Conservation (phyloP, 495 filamentous ascomycete genomes). For the Talaromyces thailandensis region DNA sequence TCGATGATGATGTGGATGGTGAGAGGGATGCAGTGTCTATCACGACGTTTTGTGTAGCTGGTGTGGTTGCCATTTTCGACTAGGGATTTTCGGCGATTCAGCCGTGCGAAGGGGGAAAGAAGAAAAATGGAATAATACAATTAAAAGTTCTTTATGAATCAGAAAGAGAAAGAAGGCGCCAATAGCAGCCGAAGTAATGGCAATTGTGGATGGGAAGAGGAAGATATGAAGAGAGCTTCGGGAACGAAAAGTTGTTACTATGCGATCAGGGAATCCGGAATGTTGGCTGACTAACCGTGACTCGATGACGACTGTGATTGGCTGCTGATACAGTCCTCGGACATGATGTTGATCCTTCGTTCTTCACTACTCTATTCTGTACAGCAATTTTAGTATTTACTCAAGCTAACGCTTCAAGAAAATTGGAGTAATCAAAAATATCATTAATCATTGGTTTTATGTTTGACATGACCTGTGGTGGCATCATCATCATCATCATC, state of each 20-base stretch:
- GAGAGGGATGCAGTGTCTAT: slow-evolving; percentile 42
- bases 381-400: neutral
- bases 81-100: neutral
- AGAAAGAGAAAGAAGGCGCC: neutral
- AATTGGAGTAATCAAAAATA: neutral
- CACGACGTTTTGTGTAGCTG: slow-evolving; percentile 13
- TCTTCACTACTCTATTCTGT: neutral
- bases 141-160: slow-evolving; percentile 1
- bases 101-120: neutral
- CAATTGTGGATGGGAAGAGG: neutral
- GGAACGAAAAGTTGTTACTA: neutral
- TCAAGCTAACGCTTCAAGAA: neutral
- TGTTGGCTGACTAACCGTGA: neutral
- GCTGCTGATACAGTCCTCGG: neutral
- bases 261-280: neutral
- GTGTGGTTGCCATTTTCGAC: neutral
- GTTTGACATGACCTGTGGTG: neutral
- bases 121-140: neutral
- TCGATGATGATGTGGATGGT: slow-evolving; percentile 49
- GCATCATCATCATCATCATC: neutral
- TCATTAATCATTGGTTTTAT: neutral
- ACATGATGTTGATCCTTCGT: neutral
- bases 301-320: neutral
- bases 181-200: neutral
- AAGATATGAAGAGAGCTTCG: neutral